Base-by-base conservation (phyloP, 176 grass and related monocot species). In the Lolium multiflorum region DNA sequence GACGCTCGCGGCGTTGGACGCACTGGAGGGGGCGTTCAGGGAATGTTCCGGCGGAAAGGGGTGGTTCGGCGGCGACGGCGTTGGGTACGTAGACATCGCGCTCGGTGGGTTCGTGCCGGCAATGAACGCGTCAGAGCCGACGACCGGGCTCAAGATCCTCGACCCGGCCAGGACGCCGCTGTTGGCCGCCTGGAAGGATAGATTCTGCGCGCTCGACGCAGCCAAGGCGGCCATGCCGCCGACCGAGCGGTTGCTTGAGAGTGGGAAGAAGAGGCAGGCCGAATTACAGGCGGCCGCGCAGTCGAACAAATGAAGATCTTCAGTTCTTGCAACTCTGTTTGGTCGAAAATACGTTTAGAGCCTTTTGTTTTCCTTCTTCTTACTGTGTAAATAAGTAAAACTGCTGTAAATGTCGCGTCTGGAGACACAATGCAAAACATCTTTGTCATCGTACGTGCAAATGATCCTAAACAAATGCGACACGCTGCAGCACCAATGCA, bases 51-150 rank as follows among this genome's bases (percentile, higher is more conserved):
- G 39, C 1, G 52, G 71, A 2, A 52, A 12, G 15, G 87, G n/a
- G 52, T 92, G 85, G 77, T 96, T 96, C 46, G 84, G 82, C 20
- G 89, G 94, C 21, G 82, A 87, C 9, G 16, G 21, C 25, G 77
- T 90, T 9, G 94, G 89, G 24, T 82, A 84, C 31, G 54, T 96
- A 16, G 94, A 93, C 78, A 28, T 96, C 35, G 59, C 74, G 10
- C 77, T 93, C 2, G 91, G 81, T 22, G 51, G 91, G 58, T 77
- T 74, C 39, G 39, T 94, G 16, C 64, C 81, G 14, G 82, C 55
- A 85, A 86, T 94, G 2, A 70, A 49, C 60, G 59, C 77, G 31
- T 68, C 79, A 1, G 91, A 92, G 79, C 84, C 79, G 43, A 76
- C 87, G 8, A 47, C 39, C 0, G 82, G 61, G 16, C 11, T 90